Percentiles rank a stretch among this genome's conserved stretches.
phyloP scores from a whole-genome alignment of 2,329 filamentous ascomycete species.

The Aaosphaeria arxii region DNA sequence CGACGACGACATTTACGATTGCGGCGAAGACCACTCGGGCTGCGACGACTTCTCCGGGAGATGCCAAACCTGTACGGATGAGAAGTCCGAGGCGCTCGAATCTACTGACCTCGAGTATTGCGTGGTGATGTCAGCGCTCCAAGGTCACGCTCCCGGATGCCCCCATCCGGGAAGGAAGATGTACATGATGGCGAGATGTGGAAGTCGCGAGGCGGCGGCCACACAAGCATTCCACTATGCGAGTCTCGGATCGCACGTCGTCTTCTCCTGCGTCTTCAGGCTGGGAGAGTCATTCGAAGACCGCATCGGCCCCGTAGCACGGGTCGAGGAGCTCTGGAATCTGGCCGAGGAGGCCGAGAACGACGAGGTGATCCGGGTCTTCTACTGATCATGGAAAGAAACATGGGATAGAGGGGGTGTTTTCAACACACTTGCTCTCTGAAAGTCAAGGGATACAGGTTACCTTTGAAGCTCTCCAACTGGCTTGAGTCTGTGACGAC shows the following conservation, averaged over 20 bases:
- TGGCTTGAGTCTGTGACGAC: no score
- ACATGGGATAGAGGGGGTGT: no score
- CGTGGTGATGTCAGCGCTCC: constrained; percentile 22
- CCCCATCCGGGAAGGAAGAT: constrained; percentile 18
- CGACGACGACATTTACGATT: constrained; percentile 27
- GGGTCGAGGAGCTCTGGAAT: constrained; percentile 22
- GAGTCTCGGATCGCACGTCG: constrained; percentile 28
- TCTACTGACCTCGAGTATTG: constrained; percentile 20
- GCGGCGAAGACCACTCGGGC: constrained; percentile 11
- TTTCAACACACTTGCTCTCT: no score
- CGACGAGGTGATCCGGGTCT: constrained; percentile 17
- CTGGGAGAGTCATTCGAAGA: constrained; percentile 20
- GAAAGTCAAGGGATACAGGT: no score
- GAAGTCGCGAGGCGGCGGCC: constrained; percentile 28
- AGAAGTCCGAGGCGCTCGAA: constrained; percentile 23
- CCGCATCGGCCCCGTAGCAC: constrained; percentile 11
- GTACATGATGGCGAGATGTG: constrained; percentile 29
- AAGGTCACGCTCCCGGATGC: constrained; percentile 10
- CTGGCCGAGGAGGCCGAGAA: constrained; percentile 17
- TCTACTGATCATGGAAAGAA: constrained; percentile 18
- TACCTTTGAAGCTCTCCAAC: no score
- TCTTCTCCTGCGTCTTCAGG: constrained; percentile 29
- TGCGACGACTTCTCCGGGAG: constrained; percentile 11
- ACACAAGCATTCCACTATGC: constrained; percentile 26
- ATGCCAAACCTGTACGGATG: constrained; percentile 25